Conservation (phyloP, 2,329 filamentous ascomycete species). For the Monosporascus sp. region DNA sequence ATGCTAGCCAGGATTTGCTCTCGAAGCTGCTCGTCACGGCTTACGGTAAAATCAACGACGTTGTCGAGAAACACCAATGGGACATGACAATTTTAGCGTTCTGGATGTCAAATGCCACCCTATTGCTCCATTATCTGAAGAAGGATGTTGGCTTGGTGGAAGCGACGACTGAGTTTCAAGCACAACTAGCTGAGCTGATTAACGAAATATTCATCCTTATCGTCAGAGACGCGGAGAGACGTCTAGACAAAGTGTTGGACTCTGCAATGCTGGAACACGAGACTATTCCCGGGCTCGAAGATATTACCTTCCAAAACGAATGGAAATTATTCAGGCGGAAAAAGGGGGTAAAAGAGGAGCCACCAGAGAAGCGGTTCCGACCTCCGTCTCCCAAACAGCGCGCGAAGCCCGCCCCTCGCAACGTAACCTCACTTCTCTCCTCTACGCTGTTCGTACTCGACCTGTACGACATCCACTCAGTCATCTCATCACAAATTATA, state of each 20-base stretch:
- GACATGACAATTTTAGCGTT: conserved; percentile 99
- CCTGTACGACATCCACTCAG: conserved; percentile 97
- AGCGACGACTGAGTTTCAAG: conserved; percentile 82
- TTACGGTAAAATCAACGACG: conserved; percentile 94
- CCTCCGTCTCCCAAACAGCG: conserved; percentile 90
- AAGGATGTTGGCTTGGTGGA: conserved; percentile 81
- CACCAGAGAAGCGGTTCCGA: conserved; percentile 81
- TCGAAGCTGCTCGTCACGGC: conserved; percentile 75
- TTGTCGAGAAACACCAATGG: conserved; percentile 95
- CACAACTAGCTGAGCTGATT: conserved; percentile 87
- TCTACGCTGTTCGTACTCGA: conserved; percentile 96
- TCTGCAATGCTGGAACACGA: conserved; percentile 94
- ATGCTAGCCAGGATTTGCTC: conserved; percentile 80
- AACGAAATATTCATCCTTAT: conserved; percentile 99
- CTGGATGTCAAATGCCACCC: conserved; percentile 95
- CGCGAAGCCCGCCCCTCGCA: conserved; percentile 86
- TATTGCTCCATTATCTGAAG: conserved; percentile 93
- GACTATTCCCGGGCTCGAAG: conserved; percentile 94
- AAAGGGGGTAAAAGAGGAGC: conserved; percentile 82
- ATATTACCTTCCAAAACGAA: conserved; percentile 94
- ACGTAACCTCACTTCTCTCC: conserved; percentile 90
- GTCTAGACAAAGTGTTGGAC: conserved; percentile 94
- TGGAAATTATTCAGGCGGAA: conserved; percentile 97
- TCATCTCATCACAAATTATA: conserved; percentile 87
- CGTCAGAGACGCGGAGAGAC: conserved; percentile 88